Conservation (phyloP, 2,329 filamentous ascomycete species). For the Bipolaris cookei region DNA sequence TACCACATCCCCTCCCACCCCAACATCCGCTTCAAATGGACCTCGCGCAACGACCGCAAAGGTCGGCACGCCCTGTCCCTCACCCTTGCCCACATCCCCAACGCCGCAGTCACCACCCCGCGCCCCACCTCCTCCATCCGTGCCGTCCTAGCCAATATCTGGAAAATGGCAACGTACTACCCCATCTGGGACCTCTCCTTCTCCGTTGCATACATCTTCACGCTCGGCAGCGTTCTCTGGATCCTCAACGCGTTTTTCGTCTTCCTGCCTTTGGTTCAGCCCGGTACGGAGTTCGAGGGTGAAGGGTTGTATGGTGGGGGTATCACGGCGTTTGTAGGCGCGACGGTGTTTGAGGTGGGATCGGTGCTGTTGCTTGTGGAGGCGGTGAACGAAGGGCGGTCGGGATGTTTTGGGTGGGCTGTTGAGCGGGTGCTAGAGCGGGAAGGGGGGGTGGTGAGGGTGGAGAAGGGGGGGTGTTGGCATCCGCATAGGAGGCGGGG, state of each 20-base stretch:
- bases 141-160: constrained; percentile 48
- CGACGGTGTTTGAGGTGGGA: constrained; percentile 70
- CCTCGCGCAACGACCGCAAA: constrained; percentile 54
- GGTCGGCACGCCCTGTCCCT: constrained; percentile 44
- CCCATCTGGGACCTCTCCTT: constrained; percentile 66
- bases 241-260: constrained; percentile 67
- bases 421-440: constrained; percentile 59
- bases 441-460: constrained; percentile 17
- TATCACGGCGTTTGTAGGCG: constrained; percentile 69
- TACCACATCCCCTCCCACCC: constrained; percentile 34
- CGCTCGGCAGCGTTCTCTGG: constrained; percentile 56
- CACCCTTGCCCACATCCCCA: no score
- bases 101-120: constrained; percentile 28
- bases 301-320: constrained; percentile 64
- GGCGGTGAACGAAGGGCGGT: constrained; percentile 70
- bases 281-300: constrained; percentile 60
- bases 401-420: constrained; percentile 73
- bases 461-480: background rate
- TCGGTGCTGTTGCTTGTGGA: constrained; percentile 69
- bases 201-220: constrained; percentile 62
- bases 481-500: constrained; percentile 50
- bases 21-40: constrained; percentile 49
- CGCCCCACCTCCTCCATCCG: constrained; percentile 41
- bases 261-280: constrained; percentile 64
- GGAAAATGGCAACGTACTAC: constrained; percentile 58